These are phyloP conservation scores for Cucumis sativus DNA, from an alignment of 306 rosid genomes.

Conservation along the genomic window Cucumber_9930_V3 NC_026658.2:4769001-4769500, in stretches of 20 bases:
- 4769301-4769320: neutral
- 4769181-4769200: no score
- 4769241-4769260: neutral
- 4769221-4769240: neutral
- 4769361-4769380: neutral
- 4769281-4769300: neutral
- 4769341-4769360: neutral
- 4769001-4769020: neutral
- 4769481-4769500: no score
- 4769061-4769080: neutral
- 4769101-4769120: no score
- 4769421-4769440: neutral
- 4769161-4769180: no score
- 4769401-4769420: neutral
- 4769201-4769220: no score
- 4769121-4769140: no score
- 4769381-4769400: neutral
- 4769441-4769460: neutral
- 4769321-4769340: neutral
- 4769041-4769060: neutral
- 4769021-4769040: neutral
- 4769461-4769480: neutral
- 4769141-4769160: no score
- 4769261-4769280: neutral
- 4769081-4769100: no score